Evolutionary conservation across 2,329 filamentous ascomycete species (phyloP).

Genomic region (Thielaviopsis musarum): DNA sequence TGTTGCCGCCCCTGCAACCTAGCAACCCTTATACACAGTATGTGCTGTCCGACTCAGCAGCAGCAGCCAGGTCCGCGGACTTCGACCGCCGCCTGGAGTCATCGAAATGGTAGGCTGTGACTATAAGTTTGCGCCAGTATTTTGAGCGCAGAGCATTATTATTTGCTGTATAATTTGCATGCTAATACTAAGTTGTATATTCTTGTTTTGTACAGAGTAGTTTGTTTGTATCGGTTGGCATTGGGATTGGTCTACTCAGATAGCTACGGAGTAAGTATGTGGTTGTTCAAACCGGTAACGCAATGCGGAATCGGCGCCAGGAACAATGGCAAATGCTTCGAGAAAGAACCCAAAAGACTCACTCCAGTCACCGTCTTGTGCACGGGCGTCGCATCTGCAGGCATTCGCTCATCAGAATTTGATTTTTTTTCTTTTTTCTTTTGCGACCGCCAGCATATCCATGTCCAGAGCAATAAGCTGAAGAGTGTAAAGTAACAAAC

Average conservation of each 20-base stretch:
- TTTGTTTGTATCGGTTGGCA: too few relatives aligned
- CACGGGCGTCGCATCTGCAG: neutral
- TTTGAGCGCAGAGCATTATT: too few relatives aligned
- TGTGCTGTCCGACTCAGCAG: neutral
- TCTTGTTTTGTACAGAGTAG: too few relatives aligned
- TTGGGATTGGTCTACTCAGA: too few relatives aligned
- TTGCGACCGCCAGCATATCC: neutral
- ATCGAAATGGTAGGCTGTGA: constrained; percentile 1
- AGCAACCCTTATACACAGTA: too few relatives aligned
- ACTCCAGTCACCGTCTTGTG: neutral
- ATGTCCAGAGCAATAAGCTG: neutral
- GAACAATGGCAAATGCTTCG: neutral
- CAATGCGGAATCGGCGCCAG: neutral
- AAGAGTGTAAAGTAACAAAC: neutral
- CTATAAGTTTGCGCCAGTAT: neutral
- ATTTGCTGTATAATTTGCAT: too few relatives aligned
- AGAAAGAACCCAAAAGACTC: neutral
- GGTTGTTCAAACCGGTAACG: neutral
- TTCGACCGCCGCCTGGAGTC: constrained; percentile 10
- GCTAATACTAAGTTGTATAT: too few relatives aligned
- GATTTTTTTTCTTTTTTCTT: neutral
- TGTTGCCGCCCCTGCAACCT: too few relatives aligned
- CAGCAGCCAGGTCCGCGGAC: constrained; percentile 4
- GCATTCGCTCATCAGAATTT: neutral
- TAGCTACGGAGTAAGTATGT: too few relatives aligned